Percentiles rank a stretch among this genome's conserved stretches.
phyloP scores from a whole-genome alignment of 768 basidiomycete genomes.

The Clavulina sp. region DNA sequence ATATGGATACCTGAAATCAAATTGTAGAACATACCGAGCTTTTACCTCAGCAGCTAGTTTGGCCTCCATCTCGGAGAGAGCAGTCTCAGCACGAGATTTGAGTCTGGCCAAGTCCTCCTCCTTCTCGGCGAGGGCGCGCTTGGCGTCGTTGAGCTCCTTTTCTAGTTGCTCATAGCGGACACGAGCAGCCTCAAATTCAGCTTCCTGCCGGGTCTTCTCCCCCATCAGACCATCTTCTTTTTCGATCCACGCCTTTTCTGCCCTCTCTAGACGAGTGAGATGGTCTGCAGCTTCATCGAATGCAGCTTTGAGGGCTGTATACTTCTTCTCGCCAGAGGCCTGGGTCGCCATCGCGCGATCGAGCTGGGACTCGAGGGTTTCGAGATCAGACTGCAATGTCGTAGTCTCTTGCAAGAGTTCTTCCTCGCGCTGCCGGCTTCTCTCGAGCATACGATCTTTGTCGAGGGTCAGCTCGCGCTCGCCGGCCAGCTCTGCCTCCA shows the following conservation, averaged over 20 bases:
- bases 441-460: conserved; percentile 65
- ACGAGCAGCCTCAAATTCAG: conserved; percentile 40
- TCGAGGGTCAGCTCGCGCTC: conserved; percentile 67
- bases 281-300: conserved; percentile 80
- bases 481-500: conserved; percentile 65
- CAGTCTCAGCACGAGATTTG: conserved; percentile 55
- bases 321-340: conserved; percentile 65
- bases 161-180: conserved; percentile 43
- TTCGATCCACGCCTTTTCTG: conserved; percentile 47
- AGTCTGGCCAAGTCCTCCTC: conserved; percentile 61
- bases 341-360: conserved; percentile 61
- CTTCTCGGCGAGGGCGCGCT: conserved; percentile 48
- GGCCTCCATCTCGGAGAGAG: conserved; percentile 47
- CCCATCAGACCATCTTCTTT: conserved; percentile 47
- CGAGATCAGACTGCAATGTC: conserved; percentile 65
- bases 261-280: conserved; percentile 60
- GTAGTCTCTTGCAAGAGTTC: conserved; percentile 74
- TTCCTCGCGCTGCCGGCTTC: conserved; percentile 70
- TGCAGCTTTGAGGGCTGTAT: conserved; percentile 46
- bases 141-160: conserved; percentile 50
- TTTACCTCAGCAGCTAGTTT: conserved; percentile 49
- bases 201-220: conserved; percentile 38
- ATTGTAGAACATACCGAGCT: conserved; percentile 34
- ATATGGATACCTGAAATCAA: conserved; percentile 3
- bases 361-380: conserved; percentile 69